Evolutionary conservation across 192 early-diverging fungal genomes (phyloP), one percentile per base, ranked within the genome.

Genomic region (Backusella tuberculispora): DNA sequence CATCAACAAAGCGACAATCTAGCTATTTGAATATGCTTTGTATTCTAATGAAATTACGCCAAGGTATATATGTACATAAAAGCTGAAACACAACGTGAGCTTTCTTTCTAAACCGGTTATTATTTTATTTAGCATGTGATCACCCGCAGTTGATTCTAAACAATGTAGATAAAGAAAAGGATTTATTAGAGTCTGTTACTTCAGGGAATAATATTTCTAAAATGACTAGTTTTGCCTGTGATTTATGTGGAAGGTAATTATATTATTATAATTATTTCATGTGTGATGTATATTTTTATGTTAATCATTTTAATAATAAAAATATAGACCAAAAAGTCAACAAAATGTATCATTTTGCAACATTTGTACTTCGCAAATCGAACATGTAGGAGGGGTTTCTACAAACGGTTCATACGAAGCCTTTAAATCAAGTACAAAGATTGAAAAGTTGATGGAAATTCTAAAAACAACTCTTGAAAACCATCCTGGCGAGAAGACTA

Each of bases 401-500:
- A 46, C 74, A 2, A 15, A 34, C 2, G 38, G 26, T 34, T 34
- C 29, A 34, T 34, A 34, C 9, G 53, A 43, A 24, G 14, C 26
- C 1, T 77, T 72, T 37, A n/a, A 71, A 15, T 73, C 74, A 53
- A 76, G 70, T 64, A 47, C 79, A 60, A 85, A 88, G 45, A 78
- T 85, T 42, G 72, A 82, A 14, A 81, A 76, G 64, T 74, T 90
- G 4, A 63, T 91, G 47, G 84, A 85, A 4, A 79, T 82, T 0
- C 44, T 93, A 42, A 74, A 82, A 9, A 74, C 78, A 38, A 63
- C 84, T n/a, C 78, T 84, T 66, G 37, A 74, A 38, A 66, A 79
- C 44, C 64, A 84, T 37, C 90, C 90, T 42, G 76, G 72, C 17
- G 82, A 85, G 60, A 90, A 90, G 66, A 82, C 87, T 24, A 89